A percentile compares a stretch with the other conserved stretches of the same genome.
Evolutionary conservation across 108 stramenopile genomes (phyloP).

Genomic region (Thalassiosira profunda): DNA sequence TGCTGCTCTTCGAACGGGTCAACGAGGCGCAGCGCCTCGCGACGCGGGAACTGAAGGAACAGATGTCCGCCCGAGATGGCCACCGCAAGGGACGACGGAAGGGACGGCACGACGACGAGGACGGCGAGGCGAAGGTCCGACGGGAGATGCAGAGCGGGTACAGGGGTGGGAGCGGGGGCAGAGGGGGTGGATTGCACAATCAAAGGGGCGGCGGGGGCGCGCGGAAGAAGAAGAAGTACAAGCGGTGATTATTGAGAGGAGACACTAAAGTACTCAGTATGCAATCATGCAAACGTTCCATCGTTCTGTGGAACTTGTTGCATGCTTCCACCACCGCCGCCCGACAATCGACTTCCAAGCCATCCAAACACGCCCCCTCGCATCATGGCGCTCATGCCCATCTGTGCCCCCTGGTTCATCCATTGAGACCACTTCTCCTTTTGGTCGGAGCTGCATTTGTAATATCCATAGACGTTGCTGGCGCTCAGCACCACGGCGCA

Average conservation of each 20-base stretch:
- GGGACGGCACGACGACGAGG: conserved; percentile 49
- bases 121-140: conserved; percentile 56
- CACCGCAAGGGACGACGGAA: conserved; percentile 49
- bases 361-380: conserved; percentile 30
- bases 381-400: conserved; percentile 69
- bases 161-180: conserved; percentile 68
- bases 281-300: conserved; percentile 16
- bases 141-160: conserved; percentile 64
- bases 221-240: conserved; percentile 35
- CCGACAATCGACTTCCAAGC: conserved; percentile 27
- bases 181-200: conserved; percentile 53
- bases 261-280: not conserved
- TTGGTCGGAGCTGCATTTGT: conserved; percentile 93
- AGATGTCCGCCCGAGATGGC: conserved; percentile 57
- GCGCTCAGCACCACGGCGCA: conserved; percentile 81
- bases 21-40: conserved; percentile 96
- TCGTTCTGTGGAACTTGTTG: not conserved
- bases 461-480: conserved; percentile 97
- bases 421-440: conserved; percentile 77
- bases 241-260: not conserved
- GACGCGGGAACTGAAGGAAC: conserved; percentile 90
- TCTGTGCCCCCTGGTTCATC: conserved; percentile 66
- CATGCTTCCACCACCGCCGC: conserved; percentile 14
- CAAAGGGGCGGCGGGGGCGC: conserved; percentile 32
- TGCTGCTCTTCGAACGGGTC: conserved; percentile 95